phyloP scores from a whole-genome alignment of 352 stramenopile species.

The Pythium sukuiense region DNA sequence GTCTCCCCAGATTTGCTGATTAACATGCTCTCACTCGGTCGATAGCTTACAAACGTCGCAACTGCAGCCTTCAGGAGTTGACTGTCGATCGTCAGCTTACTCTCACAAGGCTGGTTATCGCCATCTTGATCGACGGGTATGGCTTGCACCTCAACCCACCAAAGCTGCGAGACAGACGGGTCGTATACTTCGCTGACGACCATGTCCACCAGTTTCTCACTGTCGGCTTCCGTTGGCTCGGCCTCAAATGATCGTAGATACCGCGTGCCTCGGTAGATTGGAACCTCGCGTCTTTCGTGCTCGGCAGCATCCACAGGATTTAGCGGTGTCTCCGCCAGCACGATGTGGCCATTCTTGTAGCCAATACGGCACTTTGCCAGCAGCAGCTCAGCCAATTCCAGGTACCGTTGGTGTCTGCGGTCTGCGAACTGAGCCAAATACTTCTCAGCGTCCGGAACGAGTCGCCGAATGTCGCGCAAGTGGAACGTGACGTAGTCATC shows the following conservation, averaged over 20 bases:
- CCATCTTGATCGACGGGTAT: slow-evolving; percentile 26
- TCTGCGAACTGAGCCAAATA: slow-evolving; percentile 33
- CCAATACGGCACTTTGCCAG: slow-evolving; percentile 47
- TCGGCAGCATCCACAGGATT: background rate
- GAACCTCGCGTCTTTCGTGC: slow-evolving; percentile 23
- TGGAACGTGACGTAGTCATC: slow-evolving; percentile 55
- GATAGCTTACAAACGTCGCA: slow-evolving; percentile 47
- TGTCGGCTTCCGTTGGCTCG: background rate
- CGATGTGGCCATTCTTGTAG: slow-evolving; percentile 71
- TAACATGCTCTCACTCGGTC: slow-evolving; percentile 43
- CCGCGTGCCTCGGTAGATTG: slow-evolving; percentile 52
- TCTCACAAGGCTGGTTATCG: slow-evolving; percentile 8
- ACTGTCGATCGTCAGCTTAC: slow-evolving; percentile 34
- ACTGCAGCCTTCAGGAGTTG: slow-evolving; percentile 40
- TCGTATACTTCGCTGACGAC: slow-evolving; percentile 56
- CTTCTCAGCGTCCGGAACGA: slow-evolving; percentile 42
- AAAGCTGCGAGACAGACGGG: slow-evolving; percentile 47
- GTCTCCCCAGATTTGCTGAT: background rate
- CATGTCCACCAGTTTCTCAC: slow-evolving; percentile 35
- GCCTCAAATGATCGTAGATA: slow-evolving; percentile 24
- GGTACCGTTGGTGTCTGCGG: slow-evolving; percentile 34
- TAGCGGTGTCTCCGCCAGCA: slow-evolving; percentile 42
- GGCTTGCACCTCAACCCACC: slow-evolving; percentile 64
- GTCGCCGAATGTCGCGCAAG: slow-evolving; percentile 39
- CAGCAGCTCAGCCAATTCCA: slow-evolving; percentile 49